phyloP scores from a whole-genome alignment of 805 yeast genomes.

The Metschnikowia reukaufii region DNA sequence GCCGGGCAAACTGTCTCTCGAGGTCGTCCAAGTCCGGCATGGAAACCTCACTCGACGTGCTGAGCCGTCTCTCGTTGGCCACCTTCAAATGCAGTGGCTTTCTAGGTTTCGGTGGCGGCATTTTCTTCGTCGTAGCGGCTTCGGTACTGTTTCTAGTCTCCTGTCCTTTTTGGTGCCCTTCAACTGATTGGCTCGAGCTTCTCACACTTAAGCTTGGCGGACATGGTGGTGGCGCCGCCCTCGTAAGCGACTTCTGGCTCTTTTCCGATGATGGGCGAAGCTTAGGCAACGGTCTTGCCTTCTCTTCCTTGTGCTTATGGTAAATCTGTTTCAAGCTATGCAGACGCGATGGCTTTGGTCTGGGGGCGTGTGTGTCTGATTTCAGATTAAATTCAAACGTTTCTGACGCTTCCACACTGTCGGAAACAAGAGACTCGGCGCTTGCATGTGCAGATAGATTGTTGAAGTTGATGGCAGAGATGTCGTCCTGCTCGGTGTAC shows the following conservation, averaged over 20 bases:
- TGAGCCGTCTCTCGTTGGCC: slow-evolving; percentile 25
- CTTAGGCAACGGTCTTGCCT: slow-evolving; percentile 7
- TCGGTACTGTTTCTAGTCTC: neutral
- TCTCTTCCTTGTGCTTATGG: neutral
- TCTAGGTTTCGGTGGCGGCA: slow-evolving; percentile 66
- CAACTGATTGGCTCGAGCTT: slow-evolving; percentile 6
- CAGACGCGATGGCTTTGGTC: neutral
- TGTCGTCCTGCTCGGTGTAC: slow-evolving; percentile 49
- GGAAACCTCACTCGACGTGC: slow-evolving; percentile 43
- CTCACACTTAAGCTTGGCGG: slow-evolving; percentile 26
- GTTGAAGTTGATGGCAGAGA: slow-evolving; percentile 25
- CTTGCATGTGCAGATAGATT: slow-evolving; percentile 24
- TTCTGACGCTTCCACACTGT: slow-evolving; percentile 4
- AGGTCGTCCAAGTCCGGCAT: slow-evolving; percentile 57
- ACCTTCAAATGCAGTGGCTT: slow-evolving; percentile 56
- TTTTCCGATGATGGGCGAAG: slow-evolving; percentile 1
- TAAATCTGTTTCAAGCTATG: neutral
- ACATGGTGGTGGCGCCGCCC: slow-evolving; percentile 36
- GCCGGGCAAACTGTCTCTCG: slow-evolving; percentile 54
- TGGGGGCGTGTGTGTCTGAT: neutral
- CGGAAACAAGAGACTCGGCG: slow-evolving; percentile 22
- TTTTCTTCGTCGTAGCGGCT: slow-evolving; percentile 26
- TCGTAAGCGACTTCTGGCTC: neutral
- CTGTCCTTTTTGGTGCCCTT: neutral
- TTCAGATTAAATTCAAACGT: slow-evolving; percentile 10